Percentiles rank a stretch among this genome's conserved stretches.
These are phyloP conservation scores for Eutypa lata DNA, from an alignment of 2,329 filamentous ascomycete genomes.

Conservation along the genomic window DNA sequence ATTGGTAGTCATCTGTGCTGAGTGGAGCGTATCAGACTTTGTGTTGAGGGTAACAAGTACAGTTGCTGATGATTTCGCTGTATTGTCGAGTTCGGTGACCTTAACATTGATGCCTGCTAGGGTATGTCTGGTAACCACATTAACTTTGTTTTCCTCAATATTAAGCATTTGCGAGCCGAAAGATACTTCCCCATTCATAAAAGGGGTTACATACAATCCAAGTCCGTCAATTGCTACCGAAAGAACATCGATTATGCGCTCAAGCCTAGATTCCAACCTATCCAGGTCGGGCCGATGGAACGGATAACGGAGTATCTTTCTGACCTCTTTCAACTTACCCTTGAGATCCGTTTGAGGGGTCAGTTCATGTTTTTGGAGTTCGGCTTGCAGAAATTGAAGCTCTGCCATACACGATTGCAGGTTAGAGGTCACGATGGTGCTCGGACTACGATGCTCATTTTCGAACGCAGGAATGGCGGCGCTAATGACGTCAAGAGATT, in stretches of 20 bases:
- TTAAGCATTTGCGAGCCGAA: not conserved
- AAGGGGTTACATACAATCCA: slow-evolving; percentile 8
- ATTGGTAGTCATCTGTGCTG: too few relatives aligned
- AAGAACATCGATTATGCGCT: slow-evolving; percentile 1
- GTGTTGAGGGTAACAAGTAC: not conserved
- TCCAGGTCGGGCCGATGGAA: slow-evolving; percentile 1
- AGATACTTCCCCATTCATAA: not conserved
- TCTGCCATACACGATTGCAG: slow-evolving; percentile 2
- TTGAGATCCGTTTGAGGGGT: slow-evolving; percentile 3
- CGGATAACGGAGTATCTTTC: slow-evolving; percentile 7
- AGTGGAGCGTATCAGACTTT: not conserved
- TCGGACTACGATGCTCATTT: slow-evolving; percentile 1
- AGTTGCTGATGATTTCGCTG: not conserved
- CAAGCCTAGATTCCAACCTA: slow-evolving; percentile 3
- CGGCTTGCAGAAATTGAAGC: slow-evolving; percentile 1
- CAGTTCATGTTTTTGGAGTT: slow-evolving; percentile 1
- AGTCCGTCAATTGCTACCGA: slow-evolving; percentile 7
- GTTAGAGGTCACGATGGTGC: slow-evolving; percentile 1
- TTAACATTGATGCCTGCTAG: not conserved
- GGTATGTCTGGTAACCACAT: not conserved
- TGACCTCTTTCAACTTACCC: slow-evolving; percentile 6
- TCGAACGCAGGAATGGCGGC: not conserved
- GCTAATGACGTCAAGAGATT: slow-evolving; percentile 1
- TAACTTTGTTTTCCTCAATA: not conserved
- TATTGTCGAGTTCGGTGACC: too few relatives aligned